Percentiles rank a stretch among this genome's conserved stretches.
phyloP scores from a whole-genome alignment of 1,139 yeast genomes.

The Scheffersomyces illinoinensis region DNA sequence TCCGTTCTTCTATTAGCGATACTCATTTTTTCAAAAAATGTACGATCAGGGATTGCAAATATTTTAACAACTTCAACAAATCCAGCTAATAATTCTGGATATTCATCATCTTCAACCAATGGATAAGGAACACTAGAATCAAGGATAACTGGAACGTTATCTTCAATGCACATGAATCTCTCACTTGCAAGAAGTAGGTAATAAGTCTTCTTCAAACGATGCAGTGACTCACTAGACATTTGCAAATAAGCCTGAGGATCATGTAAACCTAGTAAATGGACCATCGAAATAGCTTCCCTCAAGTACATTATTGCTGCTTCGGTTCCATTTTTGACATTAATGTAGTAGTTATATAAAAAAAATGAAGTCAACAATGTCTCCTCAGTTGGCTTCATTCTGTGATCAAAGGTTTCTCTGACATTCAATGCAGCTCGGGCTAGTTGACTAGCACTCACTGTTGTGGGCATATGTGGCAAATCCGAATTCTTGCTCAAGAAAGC shows the following conservation, averaged over 20 bases:
- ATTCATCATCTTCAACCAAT: slow-evolving; percentile 30
- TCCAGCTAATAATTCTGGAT: slow-evolving; percentile 29
- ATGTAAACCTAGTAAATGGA: slow-evolving; percentile 39
- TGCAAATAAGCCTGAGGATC: slow-evolving; percentile 25
- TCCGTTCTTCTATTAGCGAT: not conserved
- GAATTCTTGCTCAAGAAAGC: slow-evolving; percentile 11
- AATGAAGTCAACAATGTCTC: slow-evolving; percentile 37
- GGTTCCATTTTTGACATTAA: slow-evolving; percentile 29
- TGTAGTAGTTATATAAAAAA: slow-evolving; percentile 38
- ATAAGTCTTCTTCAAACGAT: slow-evolving; percentile 35
- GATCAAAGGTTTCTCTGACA: slow-evolving; percentile 26
- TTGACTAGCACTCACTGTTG: slow-evolving; percentile 3
- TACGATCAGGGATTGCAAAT: slow-evolving; percentile 22
- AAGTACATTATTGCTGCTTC: slow-evolving; percentile 33
- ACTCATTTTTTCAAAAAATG: not conserved
- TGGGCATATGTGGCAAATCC: slow-evolving; percentile 2
- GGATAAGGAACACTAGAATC: slow-evolving; percentile 34
- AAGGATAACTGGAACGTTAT: slow-evolving; percentile 32
- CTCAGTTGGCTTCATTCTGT: slow-evolving; percentile 21
- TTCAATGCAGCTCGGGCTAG: slow-evolving; percentile 6
- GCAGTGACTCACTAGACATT: slow-evolving; percentile 32
- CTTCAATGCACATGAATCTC: slow-evolving; percentile 38
- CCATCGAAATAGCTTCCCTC: slow-evolving; percentile 42
- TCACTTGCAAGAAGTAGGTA: slow-evolving; percentile 43
- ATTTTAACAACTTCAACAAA: slow-evolving; percentile 29